phyloP scores from a whole-genome alignment of 2,329 filamentous ascomycete genomes.

The Aspergillus niger region DNA sequence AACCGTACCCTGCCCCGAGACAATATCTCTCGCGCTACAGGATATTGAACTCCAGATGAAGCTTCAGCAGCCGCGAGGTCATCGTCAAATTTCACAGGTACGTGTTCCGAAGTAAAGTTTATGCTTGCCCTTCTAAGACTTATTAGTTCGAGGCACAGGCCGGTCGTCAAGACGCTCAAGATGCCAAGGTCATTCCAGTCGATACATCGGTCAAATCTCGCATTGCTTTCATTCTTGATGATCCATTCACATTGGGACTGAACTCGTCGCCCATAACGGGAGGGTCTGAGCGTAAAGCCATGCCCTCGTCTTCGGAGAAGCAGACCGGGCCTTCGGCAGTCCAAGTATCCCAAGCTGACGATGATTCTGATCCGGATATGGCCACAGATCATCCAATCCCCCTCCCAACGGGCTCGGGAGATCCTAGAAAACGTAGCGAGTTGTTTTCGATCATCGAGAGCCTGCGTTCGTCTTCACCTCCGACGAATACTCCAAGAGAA shows the following conservation, averaged over 20 bases:
- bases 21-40: conserved; percentile 63
- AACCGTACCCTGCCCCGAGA: conserved; percentile 64
- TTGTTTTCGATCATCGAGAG: conserved; percentile 68
- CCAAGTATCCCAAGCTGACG: conserved; percentile 52
- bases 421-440: conserved; percentile 69
- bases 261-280: conserved; percentile 34
- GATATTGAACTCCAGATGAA: conserved; percentile 60
- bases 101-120: not conserved
- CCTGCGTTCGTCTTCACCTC: conserved; percentile 55
- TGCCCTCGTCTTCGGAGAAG: conserved; percentile 29
- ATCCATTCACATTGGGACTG: conserved; percentile 17
- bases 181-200: not conserved
- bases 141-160: not conserved
- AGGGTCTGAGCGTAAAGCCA: conserved; percentile 17
- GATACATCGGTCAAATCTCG: conserved; percentile 17
- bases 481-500: conserved; percentile 30
- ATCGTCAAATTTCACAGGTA: conserved; percentile 29
- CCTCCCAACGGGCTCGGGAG: conserved; percentile 55
- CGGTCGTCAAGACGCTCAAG: not conserved
- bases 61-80: conserved; percentile 53
- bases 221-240: conserved; percentile 22
- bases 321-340: conserved; percentile 31
- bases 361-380: conserved; percentile 68
- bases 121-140: conserved; percentile 1
- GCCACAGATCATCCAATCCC: conserved; percentile 64